Evolutionary conservation across 2,329 filamentous ascomycete species (phyloP), one percentile per base, ranked within the genome.

Genomic region (Sphaerulina vaccinii): DNA sequence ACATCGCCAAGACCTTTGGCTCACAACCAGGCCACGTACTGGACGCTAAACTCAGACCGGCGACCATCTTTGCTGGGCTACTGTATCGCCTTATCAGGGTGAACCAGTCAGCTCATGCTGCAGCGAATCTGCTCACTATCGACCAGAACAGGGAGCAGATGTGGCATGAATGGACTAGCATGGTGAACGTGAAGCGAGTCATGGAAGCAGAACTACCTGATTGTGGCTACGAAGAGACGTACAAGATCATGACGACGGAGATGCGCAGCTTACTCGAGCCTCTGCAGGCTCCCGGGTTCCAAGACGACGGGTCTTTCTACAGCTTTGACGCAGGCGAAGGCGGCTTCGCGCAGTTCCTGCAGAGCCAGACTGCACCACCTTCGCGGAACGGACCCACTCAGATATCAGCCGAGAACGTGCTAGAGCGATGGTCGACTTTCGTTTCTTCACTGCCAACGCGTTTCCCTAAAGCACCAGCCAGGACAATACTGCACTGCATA

Each of bases 71-170:
- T 66, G 88, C 88, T 29, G 87, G 86, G 40, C 79, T 99, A 1
- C 74, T 99, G 15, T 88, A 92, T 65, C 87, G 93, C 43, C 86
- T 93, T 64, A 79, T 97, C 29, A 83, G 91, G 52, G 93, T 96
- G 54, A 99, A 99, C 66, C 81, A 93, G 53, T 90, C 92, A 16
- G 93, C 93, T 2, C 92, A 97, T 66, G 91, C 93, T 1, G 90
- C 92, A 1, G 92, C 91, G 18, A 95, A 93, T 57, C 90, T 96
- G 81, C 79, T 99, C 10, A 89, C 89, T 6, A 89, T 92, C 64
- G 85, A 90, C 15, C 87, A 89, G 39, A 95, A 95, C 67, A 84
- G 93, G 49, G 90, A 93, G 59, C 87, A 93, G 65, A 97, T 99
- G 93, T 96, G 93, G 76, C 77, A 86, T 44, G 93, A 99, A 66